Percentiles rank a stretch among this genome's conserved stretches.
These are phyloP conservation scores for Hypoxylon sp. DNA, from an alignment of 2,329 filamentous ascomycete species.

Conservation along the genomic window DNA sequence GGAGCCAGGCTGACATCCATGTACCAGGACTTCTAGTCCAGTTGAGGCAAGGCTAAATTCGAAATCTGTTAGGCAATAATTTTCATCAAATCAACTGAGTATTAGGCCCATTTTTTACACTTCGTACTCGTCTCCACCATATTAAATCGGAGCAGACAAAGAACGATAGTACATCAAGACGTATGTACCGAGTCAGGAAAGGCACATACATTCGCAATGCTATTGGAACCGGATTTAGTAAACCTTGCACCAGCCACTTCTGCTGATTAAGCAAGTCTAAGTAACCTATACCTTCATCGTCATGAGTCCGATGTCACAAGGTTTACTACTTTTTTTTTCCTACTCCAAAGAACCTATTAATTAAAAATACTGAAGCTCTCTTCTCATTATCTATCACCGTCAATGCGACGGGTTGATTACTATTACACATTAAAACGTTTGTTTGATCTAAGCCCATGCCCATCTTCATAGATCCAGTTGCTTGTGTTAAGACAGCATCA, in stretches of 20 bases:
- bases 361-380: neutral
- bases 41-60: conserved; percentile 10
- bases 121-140: neutral
- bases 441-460: neutral
- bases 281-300: neutral
- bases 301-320: neutral
- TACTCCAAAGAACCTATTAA: neutral
- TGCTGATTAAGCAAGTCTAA: conserved; percentile 13
- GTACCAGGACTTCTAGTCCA: conserved; percentile 9
- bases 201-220: too few species aligned
- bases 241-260: conserved; percentile 18
- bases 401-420: neutral
- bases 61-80: conserved; percentile 9
- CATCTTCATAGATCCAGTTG: neutral
- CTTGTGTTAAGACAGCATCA: neutral
- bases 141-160: too few species aligned
- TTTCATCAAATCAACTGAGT: conserved; percentile 18
- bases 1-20: neutral
- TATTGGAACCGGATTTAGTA: neutral
- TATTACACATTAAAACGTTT: neutral
- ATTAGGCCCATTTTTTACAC: neutral
- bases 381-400: neutral
- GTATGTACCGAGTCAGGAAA: too few species aligned
- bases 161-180: too few species aligned
- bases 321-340: neutral